Evolutionary conservation across 73 alveolate species (phyloP), one percentile per base, ranked within the genome.

Genomic region (Paramecium primaurelia): DNA sequence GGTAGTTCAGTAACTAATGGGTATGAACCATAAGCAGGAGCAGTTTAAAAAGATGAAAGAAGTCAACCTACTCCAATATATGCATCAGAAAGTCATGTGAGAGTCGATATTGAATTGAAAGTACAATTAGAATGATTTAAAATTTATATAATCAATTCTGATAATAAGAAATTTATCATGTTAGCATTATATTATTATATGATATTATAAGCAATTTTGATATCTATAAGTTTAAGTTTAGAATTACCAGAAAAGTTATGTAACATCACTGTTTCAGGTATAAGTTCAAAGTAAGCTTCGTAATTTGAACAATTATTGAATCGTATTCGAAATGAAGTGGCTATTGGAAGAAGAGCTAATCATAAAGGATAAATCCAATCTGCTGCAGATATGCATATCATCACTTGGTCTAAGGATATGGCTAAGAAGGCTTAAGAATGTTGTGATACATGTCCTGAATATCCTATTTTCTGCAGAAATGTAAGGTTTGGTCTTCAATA

Each of bases 361-460:
- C 84, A 64, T 64, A 64, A 64, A 34, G 84, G 84, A 12, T 28
- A 64, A 34, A 64, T 64, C 4, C 22, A 32, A 34, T 26, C 0
- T 28, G 84, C 84, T 12, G 42, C 84, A 64, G 84, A 64, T 64
- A 32, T 64, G 84, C 84, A 64, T 64, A 64, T 64, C 54, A 34
- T 64, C 26, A 8, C 26, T 12, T 64, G 84, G 84, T 32, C 42
- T 22, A 64, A 64, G 28, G 84, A 64, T 28, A 64, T 64, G 84
- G 84, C 51, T 14, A 64, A 64, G 12, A 34, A 64, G 18, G 84
- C 84, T 14, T 64, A 22, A 26, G 26, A 28, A 32, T 64, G 84
- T 32, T 11, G 51, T 64, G 84, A 64, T 10, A 64, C 42, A 12
- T 64, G 84, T 64, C 84, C 84, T 11, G 84, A 64, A 64, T 28